phyloP scores from a whole-genome alignment of 2,329 filamentous ascomycete genomes.

The Aspergillus viridinutans region DNA sequence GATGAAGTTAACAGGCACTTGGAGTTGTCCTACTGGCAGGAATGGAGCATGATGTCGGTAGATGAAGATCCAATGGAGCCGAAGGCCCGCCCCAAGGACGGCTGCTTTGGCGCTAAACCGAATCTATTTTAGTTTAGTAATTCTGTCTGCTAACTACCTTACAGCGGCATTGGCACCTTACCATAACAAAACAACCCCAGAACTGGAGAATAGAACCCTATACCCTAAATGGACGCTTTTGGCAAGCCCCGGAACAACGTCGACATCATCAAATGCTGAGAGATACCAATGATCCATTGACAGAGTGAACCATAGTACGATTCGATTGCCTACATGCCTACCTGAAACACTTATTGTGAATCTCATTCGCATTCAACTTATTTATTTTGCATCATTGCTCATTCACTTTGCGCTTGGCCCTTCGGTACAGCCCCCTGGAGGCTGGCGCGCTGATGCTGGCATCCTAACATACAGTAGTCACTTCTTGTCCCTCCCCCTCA shows the following conservation, averaged over 20 bases:
- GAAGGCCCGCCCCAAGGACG: neutral
- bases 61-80: neutral
- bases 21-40: neutral
- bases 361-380: neutral
- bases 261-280: conserved; percentile 11
- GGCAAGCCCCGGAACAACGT: conserved; percentile 12
- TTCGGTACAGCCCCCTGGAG: conserved; percentile 8
- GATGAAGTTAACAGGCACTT: neutral
- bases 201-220: conserved; percentile 17
- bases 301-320: neutral
- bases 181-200: neutral
- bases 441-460: conserved; percentile 21
- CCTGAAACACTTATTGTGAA: neutral
- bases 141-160: neutral
- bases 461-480: conserved; percentile 13
- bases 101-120: neutral
- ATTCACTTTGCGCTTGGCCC: neutral
- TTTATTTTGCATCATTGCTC: neutral
- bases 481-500: conserved; percentile 4
- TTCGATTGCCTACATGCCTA: neutral
- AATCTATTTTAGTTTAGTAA: neutral
- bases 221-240: conserved; percentile 16
- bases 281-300: neutral
- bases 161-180: neutral
- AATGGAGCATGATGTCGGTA: neutral